These are phyloP conservation scores for Boletus rubescentipes DNA, from an alignment of 768 basidiomycete species.

Conservation along the genomic window DNA sequence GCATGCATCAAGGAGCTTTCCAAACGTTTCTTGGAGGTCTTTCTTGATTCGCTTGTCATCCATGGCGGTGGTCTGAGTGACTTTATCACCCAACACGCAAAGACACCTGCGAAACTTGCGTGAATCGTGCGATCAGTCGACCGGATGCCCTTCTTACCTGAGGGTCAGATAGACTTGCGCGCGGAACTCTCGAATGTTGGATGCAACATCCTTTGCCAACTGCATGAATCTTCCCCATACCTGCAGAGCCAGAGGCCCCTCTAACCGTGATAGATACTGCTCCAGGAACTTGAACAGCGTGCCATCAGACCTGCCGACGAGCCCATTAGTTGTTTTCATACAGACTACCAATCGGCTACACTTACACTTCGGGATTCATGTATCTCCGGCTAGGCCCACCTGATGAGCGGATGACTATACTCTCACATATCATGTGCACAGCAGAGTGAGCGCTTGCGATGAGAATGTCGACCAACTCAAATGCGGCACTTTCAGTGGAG, in stretches of 20 bases:
- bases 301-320: slow-evolving; percentile 60
- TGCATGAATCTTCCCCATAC: slow-evolving; percentile 83
- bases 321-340: background rate
- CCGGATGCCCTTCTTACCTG: slow-evolving; percentile 46
- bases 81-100: slow-evolving; percentile 75
- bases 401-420: slow-evolving; percentile 61
- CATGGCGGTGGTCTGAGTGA: slow-evolving; percentile 85
- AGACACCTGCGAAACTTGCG: slow-evolving; percentile 53
- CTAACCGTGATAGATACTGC: slow-evolving; percentile 76
- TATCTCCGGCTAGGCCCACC: slow-evolving; percentile 53
- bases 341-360: slow-evolving; percentile 2
- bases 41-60: slow-evolving; percentile 87
- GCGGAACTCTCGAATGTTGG: slow-evolving; percentile 65
- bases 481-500: slow-evolving; percentile 53
- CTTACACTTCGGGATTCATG: slow-evolving; percentile 68
- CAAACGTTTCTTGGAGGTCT: slow-evolving; percentile 90
- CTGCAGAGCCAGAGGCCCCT: slow-evolving; percentile 90
- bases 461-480: slow-evolving; percentile 81
- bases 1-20: slow-evolving; percentile 80
- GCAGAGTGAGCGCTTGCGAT: slow-evolving; percentile 82
- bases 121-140: slow-evolving; percentile 11
- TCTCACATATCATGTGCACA: slow-evolving; percentile 88
- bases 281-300: slow-evolving; percentile 86
- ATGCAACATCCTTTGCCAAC: slow-evolving; percentile 76
- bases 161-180: slow-evolving; percentile 69